Conservation (phyloP, 495 filamentous ascomycete genomes). For the Xylaria telfairii region DNA sequence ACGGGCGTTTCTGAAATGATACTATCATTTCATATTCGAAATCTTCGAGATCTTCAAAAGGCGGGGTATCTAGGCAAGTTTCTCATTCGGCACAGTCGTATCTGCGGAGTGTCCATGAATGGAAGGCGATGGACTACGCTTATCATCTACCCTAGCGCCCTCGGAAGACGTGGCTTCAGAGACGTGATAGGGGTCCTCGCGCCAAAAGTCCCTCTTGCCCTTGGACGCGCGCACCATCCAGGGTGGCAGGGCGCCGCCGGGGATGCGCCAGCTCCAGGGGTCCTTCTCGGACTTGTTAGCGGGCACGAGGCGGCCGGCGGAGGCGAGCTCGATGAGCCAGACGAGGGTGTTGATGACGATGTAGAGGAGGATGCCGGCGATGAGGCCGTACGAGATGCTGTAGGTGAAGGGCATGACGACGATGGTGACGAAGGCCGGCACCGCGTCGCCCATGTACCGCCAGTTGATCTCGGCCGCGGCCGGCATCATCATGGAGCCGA, state of each 20-base stretch:
- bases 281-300: conserved; percentile 75
- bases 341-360: conserved; percentile 69
- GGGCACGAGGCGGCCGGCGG: conserved; percentile 72
- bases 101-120: background rate
- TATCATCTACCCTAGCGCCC: conserved; percentile 1
- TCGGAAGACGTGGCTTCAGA: conserved; percentile 21
- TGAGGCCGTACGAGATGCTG: conserved; percentile 77
- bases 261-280: conserved; percentile 71
- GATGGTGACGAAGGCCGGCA: conserved; percentile 82
- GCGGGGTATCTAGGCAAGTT: background rate
- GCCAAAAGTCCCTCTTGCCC: conserved; percentile 77
- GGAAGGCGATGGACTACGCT: conserved; percentile 3
- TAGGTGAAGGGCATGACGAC: conserved; percentile 87
- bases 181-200: conserved; percentile 43
- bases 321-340: conserved; percentile 68
- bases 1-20: background rate
- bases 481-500: conserved; percentile 81
- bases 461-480: conserved; percentile 82
- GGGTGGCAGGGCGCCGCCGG: conserved; percentile 70
- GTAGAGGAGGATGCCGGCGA: conserved; percentile 77
- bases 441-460: conserved; percentile 76
- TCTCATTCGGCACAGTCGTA: background rate
- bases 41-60: background rate
- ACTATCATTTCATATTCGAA: background rate
- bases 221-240: conserved; percentile 66